Base-by-base conservation (phyloP, 305 asterid genomes). In the Plantago coronopus region DNA sequence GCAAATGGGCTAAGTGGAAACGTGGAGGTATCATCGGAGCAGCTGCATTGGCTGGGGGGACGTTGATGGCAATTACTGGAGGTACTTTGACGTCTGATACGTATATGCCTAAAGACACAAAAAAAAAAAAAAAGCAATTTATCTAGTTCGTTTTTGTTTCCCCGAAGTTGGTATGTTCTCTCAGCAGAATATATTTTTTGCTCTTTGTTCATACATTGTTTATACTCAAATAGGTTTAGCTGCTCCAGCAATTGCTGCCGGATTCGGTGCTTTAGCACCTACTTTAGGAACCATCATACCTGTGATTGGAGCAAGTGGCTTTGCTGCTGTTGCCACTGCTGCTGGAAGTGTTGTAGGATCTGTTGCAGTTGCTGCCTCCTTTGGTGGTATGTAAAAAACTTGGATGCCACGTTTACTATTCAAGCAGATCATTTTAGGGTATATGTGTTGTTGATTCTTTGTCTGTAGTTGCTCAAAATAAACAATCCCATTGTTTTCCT, bases 281-380 rank as follows among this genome's bases (percentile, higher is more conserved):
- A 83, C 95, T 18, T 80, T 94, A 72, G 97, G 99, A 58, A 72
- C 96, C 67, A 73, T 94, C 48, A 76, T 94, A 69, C 99, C 99
- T 57, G 84, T 83, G 54, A 81, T 94, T 72, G 99, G 97, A 73
- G 97, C 96, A 50, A 59, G 95, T 73, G 97, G 95, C 48, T 85
- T 91, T 76, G 95, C 93, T 75, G 94, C 99, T 54, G 82, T 84
- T 79, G 97, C 99, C 57, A 80, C 72, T 55, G 96, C 97, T 44
- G 96, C 99, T 75, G 96, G 99, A 71, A 83, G 96, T 70, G 95
- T 81, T 76, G 97, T 91, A 2, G 99, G 99, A 60, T 93, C 99
- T 54, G 99, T 85, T 70, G 95, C 97, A 59, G 97, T 94, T 64
- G 99, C 95, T 17, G 97, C 97, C 67, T 93, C 99, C 42, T 85